These are phyloP conservation scores for Diaporthe destruens DNA, from an alignment of 2,329 filamentous ascomycete species.

Conservation along the genomic window DNA sequence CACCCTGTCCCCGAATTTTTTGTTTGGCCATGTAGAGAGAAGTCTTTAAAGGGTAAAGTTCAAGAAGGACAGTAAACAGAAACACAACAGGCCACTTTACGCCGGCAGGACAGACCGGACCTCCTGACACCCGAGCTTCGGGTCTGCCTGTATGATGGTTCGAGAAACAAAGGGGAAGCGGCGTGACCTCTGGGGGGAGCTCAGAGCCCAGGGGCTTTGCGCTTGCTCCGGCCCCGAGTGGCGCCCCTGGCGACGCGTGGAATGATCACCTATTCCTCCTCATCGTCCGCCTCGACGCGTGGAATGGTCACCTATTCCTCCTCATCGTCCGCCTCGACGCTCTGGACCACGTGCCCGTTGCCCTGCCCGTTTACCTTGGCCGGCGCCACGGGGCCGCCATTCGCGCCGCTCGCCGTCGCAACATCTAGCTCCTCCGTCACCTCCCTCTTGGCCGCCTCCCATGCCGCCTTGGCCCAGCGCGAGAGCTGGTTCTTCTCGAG, in stretches of 20 bases:
- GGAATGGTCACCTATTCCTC: neutral
- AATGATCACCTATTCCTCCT: neutral
- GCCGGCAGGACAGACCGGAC: slow-evolving; percentile 10
- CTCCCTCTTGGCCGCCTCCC: slow-evolving; percentile 52
- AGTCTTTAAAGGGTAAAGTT: neutral
- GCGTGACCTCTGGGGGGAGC: neutral
- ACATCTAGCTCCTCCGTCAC: slow-evolving; percentile 26
- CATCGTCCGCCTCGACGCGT: slow-evolving; percentile 38
- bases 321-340: slow-evolving; percentile 38
- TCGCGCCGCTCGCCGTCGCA: slow-evolving; percentile 34
- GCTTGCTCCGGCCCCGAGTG: neutral
- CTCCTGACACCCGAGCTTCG: slow-evolving; percentile 12
- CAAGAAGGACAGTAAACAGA: neutral
- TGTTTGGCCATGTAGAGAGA: slow-evolving; percentile 4
- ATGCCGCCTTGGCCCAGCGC: slow-evolving; percentile 69
- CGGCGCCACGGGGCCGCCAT: slow-evolving; percentile 25
- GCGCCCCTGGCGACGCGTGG: neutral
- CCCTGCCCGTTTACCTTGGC: slow-evolving; percentile 30
- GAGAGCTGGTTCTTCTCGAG: slow-evolving; percentile 77
- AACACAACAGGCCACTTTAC: slow-evolving; percentile 26
- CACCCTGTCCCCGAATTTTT: slow-evolving; percentile 18
- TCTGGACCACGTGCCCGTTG: slow-evolving; percentile 38
- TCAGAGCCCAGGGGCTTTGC: neutral
- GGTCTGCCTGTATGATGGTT: slow-evolving; percentile 17
- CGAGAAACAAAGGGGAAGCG: slow-evolving; percentile 3